Percentiles rank a stretch among this genome's conserved stretches.
These are phyloP conservation scores for Lactarius trivialis DNA, from an alignment of 768 basidiomycete species.

Conservation along the genomic window DNA sequence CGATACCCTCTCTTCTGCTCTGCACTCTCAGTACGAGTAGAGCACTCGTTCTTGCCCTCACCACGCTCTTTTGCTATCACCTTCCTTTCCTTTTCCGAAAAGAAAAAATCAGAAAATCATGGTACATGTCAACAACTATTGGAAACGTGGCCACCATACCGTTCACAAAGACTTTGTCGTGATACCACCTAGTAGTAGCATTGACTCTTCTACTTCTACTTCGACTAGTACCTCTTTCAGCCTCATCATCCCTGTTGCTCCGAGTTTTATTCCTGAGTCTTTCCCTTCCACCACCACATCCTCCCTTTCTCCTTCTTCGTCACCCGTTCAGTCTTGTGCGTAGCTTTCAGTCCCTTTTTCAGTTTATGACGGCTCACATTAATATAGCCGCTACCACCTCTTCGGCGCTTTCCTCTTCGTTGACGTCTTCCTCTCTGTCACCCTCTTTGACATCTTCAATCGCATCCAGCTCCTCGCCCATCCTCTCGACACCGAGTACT, in stretches of 20 bases:
- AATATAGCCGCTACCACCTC: not conserved
- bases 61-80: conserved; percentile 11
- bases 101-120: not conserved
- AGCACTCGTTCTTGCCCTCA: not conserved
- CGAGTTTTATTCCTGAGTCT: not conserved
- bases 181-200: not conserved
- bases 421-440: not conserved
- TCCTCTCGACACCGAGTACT: not conserved
- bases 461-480: not conserved
- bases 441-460: not conserved
- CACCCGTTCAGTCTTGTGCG: not conserved
- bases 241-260: not conserved
- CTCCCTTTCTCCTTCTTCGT: not conserved
- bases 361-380: not conserved
- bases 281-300: not conserved
- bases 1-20: not conserved
- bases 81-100: not conserved
- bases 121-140: not conserved
- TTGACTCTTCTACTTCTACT: not conserved
- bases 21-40: not conserved
- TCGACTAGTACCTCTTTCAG: not conserved
- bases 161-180: not conserved
- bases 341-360: not conserved
- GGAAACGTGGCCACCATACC: not conserved
- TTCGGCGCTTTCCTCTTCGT: not conserved